Base-by-base conservation (phyloP, 176 grass and related monocot genomes). In the Panicum miliaceum region DNA sequence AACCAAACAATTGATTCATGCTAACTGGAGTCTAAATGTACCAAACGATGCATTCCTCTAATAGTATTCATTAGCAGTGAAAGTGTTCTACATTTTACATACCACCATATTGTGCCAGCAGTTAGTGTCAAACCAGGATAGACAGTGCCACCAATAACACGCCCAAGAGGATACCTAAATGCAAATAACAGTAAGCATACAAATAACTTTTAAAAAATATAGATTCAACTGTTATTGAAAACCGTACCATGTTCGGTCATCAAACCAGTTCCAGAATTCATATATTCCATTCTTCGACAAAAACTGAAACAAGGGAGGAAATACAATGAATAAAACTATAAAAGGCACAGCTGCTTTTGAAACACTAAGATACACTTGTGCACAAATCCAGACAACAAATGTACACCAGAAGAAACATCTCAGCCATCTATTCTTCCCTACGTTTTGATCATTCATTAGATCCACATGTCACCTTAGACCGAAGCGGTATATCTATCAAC, bases 261-360 rank as follows among this genome's bases (percentile, higher is more conserved):
- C 97, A 89, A 99, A 99, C 97, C 97, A 99, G 78, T 99, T 99
- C 97, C 93, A 99, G 83, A 99, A 99, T 54, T 99, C 97, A 16
- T 96, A 99, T 81, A 99, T 92, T 77, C 97, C 97, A 86, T 96
- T 99, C 93, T 99, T 99, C 47, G 93, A 92, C 69, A 99, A 85
- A 84, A 96, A 99, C 97, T 99, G 88, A 86, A 89, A 83, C 45
- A 76, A 80, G 81, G 7, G 80, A 6, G 13, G 13, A 36, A 80
- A 52, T 63, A 48, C 46, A 66, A 51, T 34, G 11, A 64, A 50
- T 64, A 19, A 35, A 63, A 60, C 23, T 64, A 47, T 34, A 79
- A 32, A 25, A 7, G 25, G 58, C 76, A 64, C 14, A 27, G 27
- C 16, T 46, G 37, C 54, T 68, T 85, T 8, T 12, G 19, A 58